These are phyloP conservation scores for Candida khao-thaluensis DNA, from an alignment of 805 yeast genomes.

Conservation along the genomic window DNA sequence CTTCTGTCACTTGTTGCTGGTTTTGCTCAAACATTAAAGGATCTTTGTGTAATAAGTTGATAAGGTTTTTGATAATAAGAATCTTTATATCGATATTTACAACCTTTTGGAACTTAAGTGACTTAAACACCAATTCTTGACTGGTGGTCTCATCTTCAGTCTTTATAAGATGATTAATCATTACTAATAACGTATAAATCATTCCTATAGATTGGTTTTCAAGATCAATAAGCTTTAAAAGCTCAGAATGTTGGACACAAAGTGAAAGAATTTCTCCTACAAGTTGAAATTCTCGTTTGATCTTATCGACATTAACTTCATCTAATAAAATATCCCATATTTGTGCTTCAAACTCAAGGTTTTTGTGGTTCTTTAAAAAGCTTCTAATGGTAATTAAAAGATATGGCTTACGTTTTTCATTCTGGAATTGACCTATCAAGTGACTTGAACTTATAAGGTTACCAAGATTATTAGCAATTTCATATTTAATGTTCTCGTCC, in stretches of 20 bases:
- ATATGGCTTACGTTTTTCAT: constrained; percentile 12
- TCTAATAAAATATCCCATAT: constrained; percentile 20
- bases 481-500: constrained; percentile 37
- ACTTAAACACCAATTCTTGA: constrained; percentile 16
- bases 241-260: constrained; percentile 21
- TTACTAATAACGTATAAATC: constrained; percentile 32
- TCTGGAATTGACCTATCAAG: constrained; percentile 28
- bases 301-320: constrained; percentile 13
- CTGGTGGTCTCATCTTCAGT: constrained; percentile 14
- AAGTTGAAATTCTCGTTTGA: constrained; percentile 24
- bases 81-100: constrained; percentile 50
- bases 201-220: constrained; percentile 15
- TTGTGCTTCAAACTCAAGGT: constrained; percentile 24
- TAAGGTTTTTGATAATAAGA: constrained; percentile 14
- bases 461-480: constrained; percentile 56
- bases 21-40: constrained; percentile 18
- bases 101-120: constrained; percentile 24
- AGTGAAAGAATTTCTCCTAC: constrained; percentile 37
- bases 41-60: constrained; percentile 13
- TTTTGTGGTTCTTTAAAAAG: constrained; percentile 19
- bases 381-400: constrained; percentile 23
- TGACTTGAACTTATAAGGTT: constrained; percentile 41
- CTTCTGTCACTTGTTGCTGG: constrained; percentile 36
- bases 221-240: constrained; percentile 13
- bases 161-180: constrained; percentile 26